Conservation (phyloP, 192 early-diverging fungal species). For the Coemansia biformis region DNA sequence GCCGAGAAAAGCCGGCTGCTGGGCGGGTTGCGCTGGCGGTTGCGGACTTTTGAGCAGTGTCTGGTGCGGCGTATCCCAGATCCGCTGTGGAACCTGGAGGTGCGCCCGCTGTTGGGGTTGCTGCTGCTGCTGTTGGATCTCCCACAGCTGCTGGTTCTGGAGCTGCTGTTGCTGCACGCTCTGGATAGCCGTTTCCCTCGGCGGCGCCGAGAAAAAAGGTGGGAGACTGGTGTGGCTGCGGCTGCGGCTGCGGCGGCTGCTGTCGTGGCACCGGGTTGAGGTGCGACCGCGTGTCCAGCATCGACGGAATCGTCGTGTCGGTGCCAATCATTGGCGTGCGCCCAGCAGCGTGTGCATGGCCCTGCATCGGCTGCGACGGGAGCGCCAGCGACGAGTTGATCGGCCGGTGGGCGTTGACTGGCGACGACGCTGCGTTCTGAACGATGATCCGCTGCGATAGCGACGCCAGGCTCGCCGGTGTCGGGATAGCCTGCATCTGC, state of each 20-base stretch:
- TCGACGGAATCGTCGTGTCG: conserved; percentile 15
- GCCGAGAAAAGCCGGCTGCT: conserved; percentile 25
- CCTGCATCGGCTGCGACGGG: conserved; percentile 27
- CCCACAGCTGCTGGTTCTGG: conserved; percentile 23
- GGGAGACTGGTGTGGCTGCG: conserved; percentile 44
- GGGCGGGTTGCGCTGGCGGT: conserved; percentile 18
- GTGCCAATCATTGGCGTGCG: conserved; percentile 13
- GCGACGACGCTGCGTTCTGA: conserved; percentile 27
- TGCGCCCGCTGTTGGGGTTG: conserved; percentile 21
- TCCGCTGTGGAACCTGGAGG: conserved; percentile 23
- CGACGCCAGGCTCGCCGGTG: conserved; percentile 33
- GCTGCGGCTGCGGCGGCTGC: conserved; percentile 18
- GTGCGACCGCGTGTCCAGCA: conserved; percentile 28
- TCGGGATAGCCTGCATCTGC: conserved; percentile 20
- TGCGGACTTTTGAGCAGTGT: not conserved
- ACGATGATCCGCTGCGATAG: conserved; percentile 43
- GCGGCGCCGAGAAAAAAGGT: conserved; percentile 51
- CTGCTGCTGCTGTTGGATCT: conserved; percentile 15
- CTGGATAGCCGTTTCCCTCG: conserved; percentile 52
- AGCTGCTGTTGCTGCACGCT: conserved; percentile 36
- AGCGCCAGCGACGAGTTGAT: conserved; percentile 32
- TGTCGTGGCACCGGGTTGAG: conserved; percentile 20
- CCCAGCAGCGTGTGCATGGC: conserved; percentile 21
- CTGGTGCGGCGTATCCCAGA: conserved; percentile 26
- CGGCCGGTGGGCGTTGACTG: conserved; percentile 26